Base-by-base conservation (phyloP, 345 rosid genomes). In the Carallia pectinifolia region DNA sequence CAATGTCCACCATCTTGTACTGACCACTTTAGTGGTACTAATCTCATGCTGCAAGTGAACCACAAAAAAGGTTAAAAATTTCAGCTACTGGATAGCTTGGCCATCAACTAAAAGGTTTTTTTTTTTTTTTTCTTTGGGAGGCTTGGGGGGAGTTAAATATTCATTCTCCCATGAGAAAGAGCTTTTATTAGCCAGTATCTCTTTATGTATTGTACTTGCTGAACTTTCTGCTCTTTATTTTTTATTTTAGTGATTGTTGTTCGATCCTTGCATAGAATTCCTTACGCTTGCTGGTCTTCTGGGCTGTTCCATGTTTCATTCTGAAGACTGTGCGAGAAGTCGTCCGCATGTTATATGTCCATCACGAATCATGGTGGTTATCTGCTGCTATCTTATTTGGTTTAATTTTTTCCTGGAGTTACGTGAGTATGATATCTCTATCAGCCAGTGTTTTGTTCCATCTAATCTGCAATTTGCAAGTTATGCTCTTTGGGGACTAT, bases 391-490 rank as follows among this genome's bases (percentile, higher is more conserved):
- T 85, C 58, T 82, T 87, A 8, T 74, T 87, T 5, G 70, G 87
- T 1, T 76, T 91, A 79, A 67, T 84, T 64, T 62, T 89, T 53
- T 91, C 97, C 8, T 93, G 98, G 98, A 85, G 86, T 72, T 93
- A 81, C 39, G 77, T 84, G 71, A 86, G 96, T 75, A 79, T 82
- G 5, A 83, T 93, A 56, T 82, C 85, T 69, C 85, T 93, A 77
- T 76, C 91, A 34, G 96, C 96, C 15, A 85, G 94, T 78, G 80
- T 82, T 61, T 65, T 93, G 80, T 93, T 93, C 82, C 96, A 93
- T 81, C 64, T 93, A 65, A 86, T 93, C 54, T 93, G 98, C 81
- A 91, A 89, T 68, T 84, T 93, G 84, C 98, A 93, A 89, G 90
- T 89, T 53, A 91, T 93, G 65, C 96, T 89, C 86, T 88, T 91